Evolutionary conservation across 2,329 filamentous ascomycete species (phyloP), one percentile per base, ranked within the genome.

Genomic region (Nemania diffusa): DNA sequence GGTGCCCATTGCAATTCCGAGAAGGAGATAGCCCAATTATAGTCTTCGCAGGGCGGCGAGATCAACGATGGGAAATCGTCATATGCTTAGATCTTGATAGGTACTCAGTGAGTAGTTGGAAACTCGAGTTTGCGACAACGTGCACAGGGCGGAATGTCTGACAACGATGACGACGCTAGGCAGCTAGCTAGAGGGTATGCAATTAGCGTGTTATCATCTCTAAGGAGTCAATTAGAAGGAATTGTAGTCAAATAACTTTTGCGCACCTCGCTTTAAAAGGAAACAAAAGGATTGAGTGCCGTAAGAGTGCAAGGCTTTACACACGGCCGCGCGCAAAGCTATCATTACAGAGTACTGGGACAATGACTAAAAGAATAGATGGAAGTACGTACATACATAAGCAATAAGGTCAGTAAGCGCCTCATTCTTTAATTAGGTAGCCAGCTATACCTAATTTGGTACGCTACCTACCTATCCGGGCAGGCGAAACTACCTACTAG

Each of bases 1-100:
- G 64, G 76, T 63, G 51, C 77, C 78, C 80, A 82, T 82, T 20
- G 29, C 11, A 15, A 15, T 11, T 34, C 5, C 13, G 52, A 56
- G 11, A 24, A 29, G 20, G 20, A 22, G 8, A 52, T 17, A 24
- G 24, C 17, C 37, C 17, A 56, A 52, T 17, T 9, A 37, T n/a
- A 22, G 32, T 15, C 24, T 11, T 48, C 7, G 29, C 24, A 13
- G 24, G 8, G 48, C n/a, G 22, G 26, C 50, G 24, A 13, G 42
- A 55, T 63, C 17, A 34, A 46, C 24, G 57, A 26, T 32, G 24
- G 26, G 26, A 37, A 44, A 55, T 22, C 55, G n/a, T 29, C 27
- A 20, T 50, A 32, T 40, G 24, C n/a, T 58, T 44, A 40, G 26
- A 32, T 17, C 15, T 37, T 22, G n/a, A 17, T 17, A n/a, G 48